Conservation (phyloP, 1,284 basidiomycete genomes). For the Cryptococcus deneoformans region DNA sequence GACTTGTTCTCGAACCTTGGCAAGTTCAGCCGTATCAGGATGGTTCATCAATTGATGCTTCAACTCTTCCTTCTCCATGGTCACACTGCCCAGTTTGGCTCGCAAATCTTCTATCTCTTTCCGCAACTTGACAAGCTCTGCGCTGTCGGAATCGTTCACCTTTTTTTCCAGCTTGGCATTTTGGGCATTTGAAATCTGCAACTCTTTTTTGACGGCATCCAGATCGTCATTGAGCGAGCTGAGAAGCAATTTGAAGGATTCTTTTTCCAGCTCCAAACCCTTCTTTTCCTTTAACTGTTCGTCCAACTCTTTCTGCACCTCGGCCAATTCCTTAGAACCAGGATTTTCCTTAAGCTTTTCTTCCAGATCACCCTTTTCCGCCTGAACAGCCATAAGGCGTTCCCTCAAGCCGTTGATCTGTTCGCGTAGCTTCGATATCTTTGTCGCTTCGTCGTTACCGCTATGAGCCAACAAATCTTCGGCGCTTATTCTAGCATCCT, state of each 20-base stretch:
- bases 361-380: background rate
- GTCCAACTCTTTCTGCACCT: slow-evolving; percentile 14
- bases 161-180: background rate
- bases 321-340: slow-evolving; percentile 4
- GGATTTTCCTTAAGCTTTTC: slow-evolving; percentile 19
- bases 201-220: background rate
- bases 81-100: background rate
- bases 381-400: background rate
- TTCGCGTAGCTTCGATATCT: background rate
- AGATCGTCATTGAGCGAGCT: background rate
- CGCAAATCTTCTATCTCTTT: background rate
- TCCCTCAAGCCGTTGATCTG: background rate
- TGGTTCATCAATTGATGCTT: background rate
- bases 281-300: background rate
- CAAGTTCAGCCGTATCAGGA: background rate
- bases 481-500: background rate
- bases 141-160: background rate
- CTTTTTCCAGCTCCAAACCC: background rate
- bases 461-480: background rate
- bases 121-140: background rate
- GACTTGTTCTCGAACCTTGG: background rate
- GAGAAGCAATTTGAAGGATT: background rate
- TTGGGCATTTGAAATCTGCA: too few relatives aligned
- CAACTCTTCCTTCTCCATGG: background rate
- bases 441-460: background rate